phyloP scores from a whole-genome alignment of 208 protist species.

The Naegleria fowleri region DNA sequence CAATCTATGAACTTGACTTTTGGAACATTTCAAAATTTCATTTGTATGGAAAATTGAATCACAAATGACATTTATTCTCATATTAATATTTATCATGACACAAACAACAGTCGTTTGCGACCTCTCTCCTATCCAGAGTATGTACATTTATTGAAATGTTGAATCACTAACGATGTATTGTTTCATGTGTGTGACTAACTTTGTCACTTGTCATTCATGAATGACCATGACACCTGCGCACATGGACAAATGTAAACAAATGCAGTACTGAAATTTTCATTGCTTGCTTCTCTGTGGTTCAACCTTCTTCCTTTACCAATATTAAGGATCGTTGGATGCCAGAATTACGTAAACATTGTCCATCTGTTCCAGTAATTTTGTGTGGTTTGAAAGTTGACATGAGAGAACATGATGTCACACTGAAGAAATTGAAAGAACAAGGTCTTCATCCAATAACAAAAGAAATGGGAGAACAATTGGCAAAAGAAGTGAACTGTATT shows the following conservation, averaged over 20 bases:
- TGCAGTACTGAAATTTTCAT: conserved; percentile 65
- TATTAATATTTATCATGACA: too few species aligned
- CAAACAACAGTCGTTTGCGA: conserved; percentile 69
- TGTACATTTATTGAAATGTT: too few species aligned
- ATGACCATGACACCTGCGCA: too few species aligned
- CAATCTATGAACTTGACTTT: too few species aligned
- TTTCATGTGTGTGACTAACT: too few species aligned
- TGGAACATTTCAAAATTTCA: too few species aligned
- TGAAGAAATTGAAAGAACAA: conserved; percentile 40
- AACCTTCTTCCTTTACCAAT: conserved; percentile 56
- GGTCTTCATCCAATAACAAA: conserved; percentile 43
- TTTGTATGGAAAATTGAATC: too few species aligned
- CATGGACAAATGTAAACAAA: too few species aligned
- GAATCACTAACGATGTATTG: too few species aligned
- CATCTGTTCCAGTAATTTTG: conserved; percentile 49
- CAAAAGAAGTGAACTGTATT: conserved; percentile 36
- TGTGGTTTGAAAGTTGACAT: conserved; percentile 53
- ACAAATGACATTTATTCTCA: too few species aligned
- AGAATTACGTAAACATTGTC: conserved; percentile 42
- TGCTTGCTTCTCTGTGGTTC: conserved; percentile 68
- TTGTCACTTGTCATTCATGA: too few species aligned
- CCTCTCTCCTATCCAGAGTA: conserved; percentile 72
- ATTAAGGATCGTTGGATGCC: conserved; percentile 33
- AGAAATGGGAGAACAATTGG: conserved; percentile 40
- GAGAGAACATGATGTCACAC: conserved; percentile 43